Conservation (phyloP, 345 rosid species). For the Linum lewisii region DNA sequence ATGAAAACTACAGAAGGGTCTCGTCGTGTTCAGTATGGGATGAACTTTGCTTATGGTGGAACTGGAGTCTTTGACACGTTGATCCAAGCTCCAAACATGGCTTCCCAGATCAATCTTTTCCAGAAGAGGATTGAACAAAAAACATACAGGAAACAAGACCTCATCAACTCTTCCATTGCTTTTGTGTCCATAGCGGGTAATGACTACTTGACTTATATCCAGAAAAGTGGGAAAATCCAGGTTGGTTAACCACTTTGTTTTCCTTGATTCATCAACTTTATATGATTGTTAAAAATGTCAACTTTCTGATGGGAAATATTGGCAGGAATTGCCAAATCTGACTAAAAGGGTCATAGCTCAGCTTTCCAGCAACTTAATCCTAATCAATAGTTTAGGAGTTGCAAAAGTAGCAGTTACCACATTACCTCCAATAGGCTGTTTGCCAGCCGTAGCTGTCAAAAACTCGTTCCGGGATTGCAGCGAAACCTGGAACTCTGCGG, state of each 20-base stretch:
- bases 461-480: slow-evolving; percentile 24
- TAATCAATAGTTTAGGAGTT: slow-evolving; percentile 27
- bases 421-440: slow-evolving; percentile 25
- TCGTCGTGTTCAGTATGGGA: neutral
- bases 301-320: neutral
- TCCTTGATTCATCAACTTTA: neutral
- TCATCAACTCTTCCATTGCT: neutral
- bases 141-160: slow-evolving; percentile 1
- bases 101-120: neutral
- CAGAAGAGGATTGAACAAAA: neutral
- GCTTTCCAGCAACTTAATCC: slow-evolving; percentile 18
- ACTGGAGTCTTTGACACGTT: slow-evolving; percentile 2
- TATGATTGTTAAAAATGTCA: neutral
- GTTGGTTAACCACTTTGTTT: neutral
- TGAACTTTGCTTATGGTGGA: slow-evolving; percentile 3
- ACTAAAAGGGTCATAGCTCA: slow-evolving; percentile 13
- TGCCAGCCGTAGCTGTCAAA: slow-evolving; percentile 19
- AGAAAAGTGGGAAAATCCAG: neutral
- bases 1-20: neutral
- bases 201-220: neutral
- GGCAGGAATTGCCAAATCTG: slow-evolving; percentile 16
- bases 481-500: slow-evolving; percentile 13
- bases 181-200: neutral
- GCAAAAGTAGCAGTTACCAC: slow-evolving; percentile 20
- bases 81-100: neutral